A percentile compares a stretch with the other conserved stretches of the same genome.
These are phyloP conservation scores for Calonectria montana DNA, from an alignment of 2,329 filamentous ascomycete genomes.

Conservation along the genomic window DNA sequence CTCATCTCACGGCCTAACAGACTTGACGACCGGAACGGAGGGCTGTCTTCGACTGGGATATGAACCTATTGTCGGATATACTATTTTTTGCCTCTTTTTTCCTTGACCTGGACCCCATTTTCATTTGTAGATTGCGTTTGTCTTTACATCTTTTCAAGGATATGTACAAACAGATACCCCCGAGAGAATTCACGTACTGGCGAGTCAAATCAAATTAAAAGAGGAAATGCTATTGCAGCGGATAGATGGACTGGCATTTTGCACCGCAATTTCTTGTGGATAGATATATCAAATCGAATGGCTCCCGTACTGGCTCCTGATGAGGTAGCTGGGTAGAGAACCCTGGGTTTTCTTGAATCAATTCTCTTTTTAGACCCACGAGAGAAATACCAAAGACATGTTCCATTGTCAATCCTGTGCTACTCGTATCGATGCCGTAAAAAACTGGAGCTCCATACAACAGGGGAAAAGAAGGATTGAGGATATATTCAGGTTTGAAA, in stretches of 20 bases:
- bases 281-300: conserved; percentile 19
- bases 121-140: conserved; percentile 36
- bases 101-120: conserved; percentile 22
- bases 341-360: conserved; percentile 22
- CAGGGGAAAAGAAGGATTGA: background rate
- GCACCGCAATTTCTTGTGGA: conserved; percentile 6
- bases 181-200: conserved; percentile 37
- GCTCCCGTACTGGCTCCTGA: conserved; percentile 17
- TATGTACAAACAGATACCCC: conserved; percentile 45
- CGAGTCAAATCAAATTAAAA: conserved; percentile 23
- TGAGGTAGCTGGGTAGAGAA: conserved; percentile 32
- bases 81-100: background rate
- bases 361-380: conserved; percentile 7
- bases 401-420: conserved; percentile 4
- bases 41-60: background rate
- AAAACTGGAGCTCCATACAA: background rate
- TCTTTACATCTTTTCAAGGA: conserved; percentile 32
- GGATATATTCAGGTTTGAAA: conserved; percentile 1
- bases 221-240: background rate
- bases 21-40: conserved; percentile 1
- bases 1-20: conserved; percentile 1
- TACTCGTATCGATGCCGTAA: background rate
- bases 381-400: conserved; percentile 19
- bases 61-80: background rate
- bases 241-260: background rate